Base-by-base conservation (phyloP, 1,284 basidiomycete species). In the Xerocomus cyaneibrunnescens region DNA sequence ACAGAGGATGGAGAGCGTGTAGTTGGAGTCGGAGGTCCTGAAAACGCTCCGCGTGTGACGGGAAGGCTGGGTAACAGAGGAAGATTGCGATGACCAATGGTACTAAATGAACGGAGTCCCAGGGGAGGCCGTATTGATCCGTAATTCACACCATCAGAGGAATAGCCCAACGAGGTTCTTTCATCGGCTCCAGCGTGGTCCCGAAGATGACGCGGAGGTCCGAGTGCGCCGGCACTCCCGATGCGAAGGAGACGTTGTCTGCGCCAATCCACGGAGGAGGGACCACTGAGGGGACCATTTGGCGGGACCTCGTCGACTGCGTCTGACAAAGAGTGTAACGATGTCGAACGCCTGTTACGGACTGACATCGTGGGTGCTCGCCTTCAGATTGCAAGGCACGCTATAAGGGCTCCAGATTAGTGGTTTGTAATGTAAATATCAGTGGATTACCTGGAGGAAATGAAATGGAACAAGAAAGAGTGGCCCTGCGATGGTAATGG, bases 191-290 rank as follows among this genome's bases (percentile, higher is more conserved):
- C 42, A 16, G 45, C 30, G 46, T 38, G 40, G 23, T 56, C 55
- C 5, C 13, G 23, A 31, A 32, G 3, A n/a, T 34, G 47, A 49
- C n/a, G 41, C 16, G 44, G 50, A 36, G 49, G 23, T 9, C 28
- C 47, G 19, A 28, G 30, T 5, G 27, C 6, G 14, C 16, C 27
- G 17, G 17, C 34, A 22, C 23, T 60, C 9, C 67, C 62, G 37
- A 71, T 68, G 37, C 50, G 58, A 28, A 72, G 67, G 12, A 72
- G 55, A 12, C 70, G 68, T 13, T 60, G 55, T 43, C 68, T 57
- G 44, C 64, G 66, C 60, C 66, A 69, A 31, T 62, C 57, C 19
- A 66, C 59, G 19, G 69, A 54, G 28, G 70, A 70, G 8, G 70
- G 66, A 2, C 48, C 55, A 41, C 58, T 54, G 38, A 70, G 55